Evolutionary conservation across 768 basidiomycete genomes (phyloP), one percentile per base, ranked within the genome.

Genomic region (Russula compacta): DNA sequence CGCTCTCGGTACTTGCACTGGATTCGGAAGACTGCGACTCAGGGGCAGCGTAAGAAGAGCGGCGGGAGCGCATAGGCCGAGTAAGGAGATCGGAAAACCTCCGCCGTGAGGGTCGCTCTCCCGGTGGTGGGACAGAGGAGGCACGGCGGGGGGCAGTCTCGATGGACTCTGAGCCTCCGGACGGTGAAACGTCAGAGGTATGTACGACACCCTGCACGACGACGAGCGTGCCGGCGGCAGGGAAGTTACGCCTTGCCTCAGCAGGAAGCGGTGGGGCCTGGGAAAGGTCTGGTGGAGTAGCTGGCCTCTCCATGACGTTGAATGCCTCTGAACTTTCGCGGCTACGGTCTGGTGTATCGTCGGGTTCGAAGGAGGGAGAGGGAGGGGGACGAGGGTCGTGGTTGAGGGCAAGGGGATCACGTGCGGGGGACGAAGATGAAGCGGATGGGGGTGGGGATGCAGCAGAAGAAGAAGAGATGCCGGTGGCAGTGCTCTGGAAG

Each of bases 161-260:
- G 4, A 1, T 53, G 8, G 69, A 50, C 21, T 50, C 66, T 29
- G 63, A 44, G 36, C 43, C 54, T 59, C 51, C 63, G 29, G 64
- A 47, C 51, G 71, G 42, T 1, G 83, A 77, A 32, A 81, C 78
- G 71, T 89, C 87, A 4, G 85, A 84, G 0, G 87, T 89, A 64
- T 89, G 87, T 0, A 89, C 87, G 43, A 89, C 87, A 52, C 88
- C 88, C 71, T 91, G 88, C 0, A 91, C 88, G 39, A 91, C 86
- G 29, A 91, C 88, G 3, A 91, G 78, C 2, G 88, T 89, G 14
- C 88, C 87, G 0, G 87, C 83, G 0, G 86, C 83, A 39, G 86
- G 86, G 69, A 87, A 87, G 57, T 79, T 78, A 21, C 81, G 74
- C n/a, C 65, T 43, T 19, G 58, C 49, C 29, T 58, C 44, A 12